phyloP scores from a whole-genome alignment of 106 monocot genomes.

The Phalaenopsis equestris region DNA sequence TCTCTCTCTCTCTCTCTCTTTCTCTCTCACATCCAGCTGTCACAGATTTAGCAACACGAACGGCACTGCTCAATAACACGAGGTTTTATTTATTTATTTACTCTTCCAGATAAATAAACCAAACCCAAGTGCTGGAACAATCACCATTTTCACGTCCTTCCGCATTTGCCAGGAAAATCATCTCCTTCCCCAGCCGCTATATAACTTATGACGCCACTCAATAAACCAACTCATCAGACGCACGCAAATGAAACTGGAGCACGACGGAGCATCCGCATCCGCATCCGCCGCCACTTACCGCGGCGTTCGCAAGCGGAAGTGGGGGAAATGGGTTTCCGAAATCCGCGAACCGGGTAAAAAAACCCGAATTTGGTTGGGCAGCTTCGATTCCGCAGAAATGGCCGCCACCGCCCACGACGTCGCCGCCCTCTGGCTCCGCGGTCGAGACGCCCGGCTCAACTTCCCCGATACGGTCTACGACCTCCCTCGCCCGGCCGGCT shows the following conservation, averaged over 20 bases:
- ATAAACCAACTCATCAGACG: not conserved
- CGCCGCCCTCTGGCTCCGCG: constrained; percentile 50
- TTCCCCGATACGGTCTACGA: constrained; percentile 44
- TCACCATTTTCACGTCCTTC: too few species aligned
- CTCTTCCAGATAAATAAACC: too few species aligned
- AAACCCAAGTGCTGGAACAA: too few species aligned
- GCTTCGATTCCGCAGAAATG: constrained; percentile 75
- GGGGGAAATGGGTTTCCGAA: constrained; percentile 91
- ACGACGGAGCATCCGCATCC: not conserved
- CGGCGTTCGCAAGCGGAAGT: constrained; percentile 67
- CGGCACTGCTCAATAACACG: too few species aligned
- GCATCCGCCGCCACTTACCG: constrained; percentile 19
- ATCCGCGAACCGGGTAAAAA: constrained; percentile 88
- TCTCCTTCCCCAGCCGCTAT: too few species aligned
- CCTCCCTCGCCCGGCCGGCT: constrained; percentile 46
- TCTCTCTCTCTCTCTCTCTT: too few species aligned
- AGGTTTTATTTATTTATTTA: too few species aligned
- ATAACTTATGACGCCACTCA: not conserved
- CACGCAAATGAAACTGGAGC: not conserved
- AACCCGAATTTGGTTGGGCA: constrained; percentile 83
- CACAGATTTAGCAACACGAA: too few species aligned
- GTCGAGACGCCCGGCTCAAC: constrained; percentile 59
- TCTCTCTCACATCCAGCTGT: too few species aligned
- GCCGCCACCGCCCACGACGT: constrained; percentile 82
- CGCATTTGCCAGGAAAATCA: too few species aligned